Base-by-base conservation (phyloP, 129 eudicot genomes). In the Arctium minus region DNA sequence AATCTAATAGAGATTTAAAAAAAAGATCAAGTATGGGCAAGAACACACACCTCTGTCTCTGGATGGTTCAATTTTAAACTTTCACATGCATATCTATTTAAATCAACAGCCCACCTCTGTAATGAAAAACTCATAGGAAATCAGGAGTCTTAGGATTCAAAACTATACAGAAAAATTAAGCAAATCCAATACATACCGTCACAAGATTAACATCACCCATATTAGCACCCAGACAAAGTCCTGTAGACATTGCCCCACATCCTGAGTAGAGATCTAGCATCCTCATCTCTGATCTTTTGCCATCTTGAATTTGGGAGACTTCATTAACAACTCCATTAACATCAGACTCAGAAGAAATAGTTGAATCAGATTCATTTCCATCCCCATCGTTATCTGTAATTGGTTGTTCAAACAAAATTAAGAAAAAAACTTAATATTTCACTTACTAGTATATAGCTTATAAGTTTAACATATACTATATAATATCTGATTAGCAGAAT, bases 191-290 rank as follows among this genome's bases (percentile, higher is more conserved):
- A 79, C 88, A 75, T 83, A 93, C 99, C 15, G 98, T 91, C 15
- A 88, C 87, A 75, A 90, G 97, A 70, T 89, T 87, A 8, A 87
- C 88, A 46, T 83, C 79, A 13, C 73, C 72, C 74, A 87, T 70
- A 62, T 86, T 86, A 39, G 98, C 97, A 32, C 99, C 99, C 18
- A 93, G 87, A 68, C 97, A 90, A 6, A 96, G 89, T 8, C 99
- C 99, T 3, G 99, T 96, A 29, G 99, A 96, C 98, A 96, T 96
- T 2, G 89, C 99, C 67, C 99, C 99, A 76, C 99, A 96, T 6
- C 99, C 99, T 22, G 94, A 83, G 60, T 93, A 96, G 1, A 96
- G 84, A 46, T 93, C 99, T 13, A 96, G 48, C 78, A 96, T 22
- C 6, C 84, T 87, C 84, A 84, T 84, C 46, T 84, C 92, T 32